Evolutionary conservation across 495 filamentous ascomycete genomes (phyloP).

Genomic region (Xylaria scruposa): DNA sequence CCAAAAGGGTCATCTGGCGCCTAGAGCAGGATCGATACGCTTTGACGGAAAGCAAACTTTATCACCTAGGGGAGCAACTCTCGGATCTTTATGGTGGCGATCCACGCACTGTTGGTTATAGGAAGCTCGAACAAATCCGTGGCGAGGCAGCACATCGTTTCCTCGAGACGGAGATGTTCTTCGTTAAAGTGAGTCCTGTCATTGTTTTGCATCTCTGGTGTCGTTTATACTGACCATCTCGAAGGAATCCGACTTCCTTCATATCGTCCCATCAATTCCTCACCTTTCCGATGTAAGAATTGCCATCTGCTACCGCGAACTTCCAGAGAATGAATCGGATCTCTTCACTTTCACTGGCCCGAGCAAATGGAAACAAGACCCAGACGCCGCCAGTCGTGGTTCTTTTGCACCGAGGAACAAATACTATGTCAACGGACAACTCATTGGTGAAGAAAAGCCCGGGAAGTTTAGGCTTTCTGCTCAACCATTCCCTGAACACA

Average conservation of each 20-base stretch:
- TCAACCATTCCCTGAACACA: constrained; percentile 44
- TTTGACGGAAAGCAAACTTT: constrained; percentile 51
- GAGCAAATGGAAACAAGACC: constrained; percentile 62
- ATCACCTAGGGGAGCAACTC: constrained; percentile 53
- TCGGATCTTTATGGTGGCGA: constrained; percentile 49
- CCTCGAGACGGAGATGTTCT: constrained; percentile 69
- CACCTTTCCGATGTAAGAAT: constrained; percentile 70
- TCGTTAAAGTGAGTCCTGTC: constrained; percentile 68
- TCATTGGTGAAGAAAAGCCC: constrained; percentile 51
- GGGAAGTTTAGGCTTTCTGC: constrained; percentile 30
- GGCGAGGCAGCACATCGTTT: constrained; percentile 57
- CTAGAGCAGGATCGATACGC: constrained; percentile 57
- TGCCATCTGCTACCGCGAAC: constrained; percentile 57
- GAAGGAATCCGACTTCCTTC: constrained; percentile 76
- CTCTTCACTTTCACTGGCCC: constrained; percentile 42
- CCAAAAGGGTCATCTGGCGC: constrained; percentile 58
- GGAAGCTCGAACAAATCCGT: constrained; percentile 46
- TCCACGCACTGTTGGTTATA: constrained; percentile 48
- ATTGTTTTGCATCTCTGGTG: not conserved
- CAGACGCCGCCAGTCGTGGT: constrained; percentile 47
- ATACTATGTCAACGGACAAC: constrained; percentile 53
- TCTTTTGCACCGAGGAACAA: constrained; percentile 54
- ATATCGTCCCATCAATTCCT: constrained; percentile 70
- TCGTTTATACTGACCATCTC: constrained; percentile 36
- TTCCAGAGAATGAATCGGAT: constrained; percentile 52